phyloP scores from a whole-genome alignment of 1,139 yeast genomes.

The Debaryomyces singareniensis region DNA sequence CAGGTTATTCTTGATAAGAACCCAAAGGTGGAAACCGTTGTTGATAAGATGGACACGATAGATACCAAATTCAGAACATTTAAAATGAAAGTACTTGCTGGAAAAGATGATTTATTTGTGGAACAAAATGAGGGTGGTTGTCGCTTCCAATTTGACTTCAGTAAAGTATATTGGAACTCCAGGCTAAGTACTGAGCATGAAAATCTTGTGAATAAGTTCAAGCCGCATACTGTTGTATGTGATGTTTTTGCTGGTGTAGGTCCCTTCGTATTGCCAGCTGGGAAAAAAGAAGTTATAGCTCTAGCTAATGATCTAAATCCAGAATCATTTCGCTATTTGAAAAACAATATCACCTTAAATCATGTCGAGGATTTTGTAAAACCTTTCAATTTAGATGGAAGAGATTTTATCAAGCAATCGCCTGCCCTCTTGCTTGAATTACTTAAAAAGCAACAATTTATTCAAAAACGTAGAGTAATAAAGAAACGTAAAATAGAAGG shows the following conservation, averaged over 20 bases:
- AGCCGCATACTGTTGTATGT: slow-evolving; percentile 66
- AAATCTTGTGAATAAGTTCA: slow-evolving; percentile 59
- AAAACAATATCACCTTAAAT: slow-evolving; percentile 58
- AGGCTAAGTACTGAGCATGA: slow-evolving; percentile 92
- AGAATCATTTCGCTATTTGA: slow-evolving; percentile 65
- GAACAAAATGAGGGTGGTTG: slow-evolving; percentile 90
- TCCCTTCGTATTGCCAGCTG: slow-evolving; percentile 96
- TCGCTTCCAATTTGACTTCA: slow-evolving; percentile 77
- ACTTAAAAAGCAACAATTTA: slow-evolving; percentile 17
- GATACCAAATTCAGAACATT: slow-evolving; percentile 88
- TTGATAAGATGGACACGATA: slow-evolving; percentile 85
- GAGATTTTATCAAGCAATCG: slow-evolving; percentile 65
- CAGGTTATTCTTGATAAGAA: slow-evolving; percentile 89
- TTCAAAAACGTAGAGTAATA: slow-evolving; percentile 22
- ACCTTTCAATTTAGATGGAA: slow-evolving; percentile 74
- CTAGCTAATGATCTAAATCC: slow-evolving; percentile 95
- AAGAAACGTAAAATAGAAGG: slow-evolving; percentile 30
- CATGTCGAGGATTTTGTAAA: slow-evolving; percentile 56
- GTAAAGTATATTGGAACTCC: slow-evolving; percentile 96
- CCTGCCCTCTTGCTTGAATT: slow-evolving; percentile 43
- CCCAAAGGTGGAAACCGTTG: slow-evolving; percentile 74
- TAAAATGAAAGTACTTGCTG: slow-evolving; percentile 90
- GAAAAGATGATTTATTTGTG: slow-evolving; percentile 64
- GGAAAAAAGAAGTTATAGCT: slow-evolving; percentile 70
- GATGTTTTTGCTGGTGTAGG: slow-evolving; percentile 99